These are phyloP conservation scores for Adansonia rubrostipa DNA, from an alignment of 441 rosid genomes.

Conservation along the genomic window DNA sequence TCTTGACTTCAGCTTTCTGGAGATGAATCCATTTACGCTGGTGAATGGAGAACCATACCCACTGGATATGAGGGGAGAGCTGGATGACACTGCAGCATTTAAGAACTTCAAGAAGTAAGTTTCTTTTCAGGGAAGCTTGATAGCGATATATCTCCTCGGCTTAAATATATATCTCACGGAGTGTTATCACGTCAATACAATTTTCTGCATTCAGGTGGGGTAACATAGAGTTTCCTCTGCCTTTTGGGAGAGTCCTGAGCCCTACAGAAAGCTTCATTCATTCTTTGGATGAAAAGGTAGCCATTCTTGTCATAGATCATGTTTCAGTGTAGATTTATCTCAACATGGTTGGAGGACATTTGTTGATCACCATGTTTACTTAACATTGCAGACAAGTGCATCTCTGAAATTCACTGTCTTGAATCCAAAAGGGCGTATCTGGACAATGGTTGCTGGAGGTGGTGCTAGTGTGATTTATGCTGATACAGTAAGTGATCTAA, in stretches of 20 bases:
- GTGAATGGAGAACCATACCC: conserved; percentile 87
- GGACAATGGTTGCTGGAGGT: conserved; percentile 99
- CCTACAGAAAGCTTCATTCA: conserved; percentile 77
- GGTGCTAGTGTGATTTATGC: conserved; percentile 97
- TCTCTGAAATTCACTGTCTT: conserved; percentile 90
- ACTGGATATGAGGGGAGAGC: conserved; percentile 93
- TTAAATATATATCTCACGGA: background rate
- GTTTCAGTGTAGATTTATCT: conserved; percentile 21
- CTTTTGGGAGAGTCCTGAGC: conserved; percentile 89
- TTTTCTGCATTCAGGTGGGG: conserved; percentile 67
- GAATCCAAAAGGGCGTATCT: conserved; percentile 89
- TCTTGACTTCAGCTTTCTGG: conserved; percentile 76
- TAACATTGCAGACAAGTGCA: conserved; percentile 73
- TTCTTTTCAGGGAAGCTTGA: conserved; percentile 18
- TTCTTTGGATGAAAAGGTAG: conserved; percentile 87
- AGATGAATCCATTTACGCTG: conserved; percentile 91
- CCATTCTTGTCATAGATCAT: conserved; percentile 23
- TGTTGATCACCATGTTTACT: conserved; percentile 30
- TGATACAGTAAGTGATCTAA: conserved; percentile 64
- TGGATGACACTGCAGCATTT: conserved; percentile 93
- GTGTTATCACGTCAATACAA: conserved; percentile 21
- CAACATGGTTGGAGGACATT: conserved; percentile 15
- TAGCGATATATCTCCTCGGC: background rate
- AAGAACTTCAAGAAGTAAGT: conserved; percentile 84
- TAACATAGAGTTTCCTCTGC: conserved; percentile 75